Base-by-base conservation (phyloP, 2,329 filamentous ascomycete species). In the Beauveria australis region DNA sequence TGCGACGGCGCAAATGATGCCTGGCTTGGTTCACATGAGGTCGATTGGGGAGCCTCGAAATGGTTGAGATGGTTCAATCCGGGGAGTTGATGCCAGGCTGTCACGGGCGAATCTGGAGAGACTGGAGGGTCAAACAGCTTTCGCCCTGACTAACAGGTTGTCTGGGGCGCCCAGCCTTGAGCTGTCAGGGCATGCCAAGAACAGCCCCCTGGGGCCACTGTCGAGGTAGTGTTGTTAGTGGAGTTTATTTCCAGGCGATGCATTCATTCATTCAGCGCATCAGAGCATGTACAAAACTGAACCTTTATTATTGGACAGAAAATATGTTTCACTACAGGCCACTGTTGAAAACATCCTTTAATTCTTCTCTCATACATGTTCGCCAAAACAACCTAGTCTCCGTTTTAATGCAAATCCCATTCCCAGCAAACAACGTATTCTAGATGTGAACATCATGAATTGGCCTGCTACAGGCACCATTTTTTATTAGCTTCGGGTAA, bases 361-460 rank as follows among this genome's bases (percentile, higher is more conserved):
- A 46, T 51, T 37, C 41, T 59, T 59, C 53, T 59, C 57, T 59
- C 28, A 53, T 59, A 46, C 48, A 53, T 48, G 26, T 52, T 53
- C 28, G 48, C 28, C 28, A 59, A 58, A 59, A 59, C 5, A 44
- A 10, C 47, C 51, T 24, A 40, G 22, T 52, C 51, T 43, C 18
- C 47, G 30, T 43, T 43, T 59, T 22, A 22, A 59, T 44, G 14
- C 16, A 48, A 47, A 26, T 48, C 55, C 47, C 47, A 52, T 43
- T 59, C 33, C 47, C 46, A 59, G 47, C 46, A 51, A 59, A 51
- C 18, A 28, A 43, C 37, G 33, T 51, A 59, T 22, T 44, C 22
- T 52, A 43, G 55, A 59, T 52, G 47, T 47, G n/a, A 52, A 59
- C 47, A 59, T 59, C 47, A 22, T 44, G 33, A 5, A 24, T 28